These are phyloP conservation scores for Haplosporangium sp. DNA, from an alignment of 371 early-diverging fungal genomes.

Conservation along the genomic window DNA sequence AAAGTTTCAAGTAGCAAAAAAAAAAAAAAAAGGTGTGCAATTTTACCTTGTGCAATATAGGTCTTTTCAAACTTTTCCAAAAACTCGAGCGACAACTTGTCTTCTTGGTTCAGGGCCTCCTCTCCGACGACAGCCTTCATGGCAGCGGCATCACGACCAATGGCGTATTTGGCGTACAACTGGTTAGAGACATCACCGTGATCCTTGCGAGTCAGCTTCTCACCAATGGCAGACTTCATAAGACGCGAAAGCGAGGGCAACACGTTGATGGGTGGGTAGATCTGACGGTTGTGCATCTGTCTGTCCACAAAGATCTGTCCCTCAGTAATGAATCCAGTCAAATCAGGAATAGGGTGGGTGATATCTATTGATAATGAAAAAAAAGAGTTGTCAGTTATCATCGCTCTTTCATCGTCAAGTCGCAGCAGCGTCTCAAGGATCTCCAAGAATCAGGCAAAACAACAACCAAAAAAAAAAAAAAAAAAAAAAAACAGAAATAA, in stretches of 20 bases:
- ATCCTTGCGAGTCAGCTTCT: conserved; percentile 99
- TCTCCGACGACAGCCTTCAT: conserved; percentile 99
- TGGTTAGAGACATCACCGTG: conserved; percentile 99
- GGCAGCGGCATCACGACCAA: conserved; percentile 99
- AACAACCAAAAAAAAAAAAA: no score
- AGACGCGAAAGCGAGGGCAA: conserved; percentile 99
- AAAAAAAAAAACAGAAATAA: not conserved
- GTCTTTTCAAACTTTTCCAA: conserved; percentile 99
- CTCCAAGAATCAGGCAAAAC: no score
- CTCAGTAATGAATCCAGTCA: conserved; percentile 99
- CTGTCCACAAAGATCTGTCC: conserved; percentile 99
- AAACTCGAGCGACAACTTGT: conserved; percentile 98
- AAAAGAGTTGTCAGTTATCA: not conserved
- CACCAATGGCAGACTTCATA: conserved; percentile 99
- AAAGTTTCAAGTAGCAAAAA: not conserved
- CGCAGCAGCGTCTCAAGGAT: not conserved
- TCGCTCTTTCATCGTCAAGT: not conserved
- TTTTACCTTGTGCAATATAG: conserved; percentile 95
- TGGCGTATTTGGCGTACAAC: conserved; percentile 99
- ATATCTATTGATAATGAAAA: conserved; percentile 78
- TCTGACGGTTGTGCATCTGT: conserved; percentile 99
- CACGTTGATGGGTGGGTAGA: conserved; percentile 99
- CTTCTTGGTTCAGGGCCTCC: conserved; percentile 98
- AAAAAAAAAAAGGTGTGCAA: not conserved
- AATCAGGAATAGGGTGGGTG: conserved; percentile 99